Percentiles rank a stretch among this genome's conserved stretches.
These are phyloP conservation scores for Solanum neorickii DNA, from an alignment of 257 asterid genomes.

Conservation along the genomic window DNA sequence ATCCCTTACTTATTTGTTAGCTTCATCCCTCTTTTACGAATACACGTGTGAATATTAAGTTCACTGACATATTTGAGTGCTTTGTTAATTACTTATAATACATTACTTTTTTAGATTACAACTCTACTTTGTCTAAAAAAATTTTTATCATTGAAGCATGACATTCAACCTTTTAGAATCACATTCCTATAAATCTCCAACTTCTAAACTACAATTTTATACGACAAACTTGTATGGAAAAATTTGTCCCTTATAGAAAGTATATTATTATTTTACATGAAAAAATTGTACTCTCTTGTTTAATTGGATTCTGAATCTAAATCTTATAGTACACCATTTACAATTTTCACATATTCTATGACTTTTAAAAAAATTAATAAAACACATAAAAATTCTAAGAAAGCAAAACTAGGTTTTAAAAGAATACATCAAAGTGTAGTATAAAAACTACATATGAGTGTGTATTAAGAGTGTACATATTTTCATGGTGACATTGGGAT, in stretches of 20 bases:
- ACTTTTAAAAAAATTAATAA: no score
- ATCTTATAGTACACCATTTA: no score
- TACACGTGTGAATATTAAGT: not conserved
- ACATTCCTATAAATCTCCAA: not conserved
- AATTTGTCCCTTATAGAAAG: not conserved
- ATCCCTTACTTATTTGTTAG: not conserved
- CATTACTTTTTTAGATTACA: not conserved
- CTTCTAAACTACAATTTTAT: not conserved
- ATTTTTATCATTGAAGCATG: not conserved
- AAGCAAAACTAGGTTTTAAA: no score
- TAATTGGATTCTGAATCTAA: no score
- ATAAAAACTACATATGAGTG: no score
- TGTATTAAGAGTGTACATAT: no score
- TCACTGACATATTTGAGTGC: not conserved
- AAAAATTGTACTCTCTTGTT: not conserved
- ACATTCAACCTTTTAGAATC: not conserved
- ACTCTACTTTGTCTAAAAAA: not conserved
- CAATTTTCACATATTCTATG: no score
- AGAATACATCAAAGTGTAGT: no score
- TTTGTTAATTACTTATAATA: not conserved
- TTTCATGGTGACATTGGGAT: no score
- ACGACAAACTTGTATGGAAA: not conserved
- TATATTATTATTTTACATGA: not conserved
- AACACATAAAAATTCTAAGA: no score
- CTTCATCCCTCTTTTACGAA: not conserved